Base-by-base conservation (phyloP, 345 rosid species). In the Luvunga scandens region DNA sequence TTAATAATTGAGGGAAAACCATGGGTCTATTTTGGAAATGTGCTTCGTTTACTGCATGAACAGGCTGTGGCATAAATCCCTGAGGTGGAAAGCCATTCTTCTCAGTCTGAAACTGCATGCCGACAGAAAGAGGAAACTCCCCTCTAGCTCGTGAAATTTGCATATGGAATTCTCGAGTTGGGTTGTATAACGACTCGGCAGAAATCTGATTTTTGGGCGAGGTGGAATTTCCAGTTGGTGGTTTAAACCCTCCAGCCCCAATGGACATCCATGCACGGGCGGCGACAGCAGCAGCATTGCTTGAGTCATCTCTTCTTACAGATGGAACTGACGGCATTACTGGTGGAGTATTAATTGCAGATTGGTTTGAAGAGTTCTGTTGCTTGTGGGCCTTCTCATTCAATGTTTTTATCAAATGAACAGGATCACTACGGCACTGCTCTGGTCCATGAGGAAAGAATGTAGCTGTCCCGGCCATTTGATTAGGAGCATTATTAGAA, bases 231-330 rank as follows among this genome's bases (percentile, higher is more conserved):
- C 91, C 98, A 25, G 72, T 63, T 4, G 84, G 69, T 68, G 83
- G 92, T 84, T 80, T 90, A 59, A 81, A 83, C 21, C 93, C 93
- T 73, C 88, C 93, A 38, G 92, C 88, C 64, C 96, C 98, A 68
- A 92, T 74, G 14, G 96, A 92, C 97, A 93, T 95, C 97, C 97
- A 93, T 7, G 92, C 97, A 34, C 93, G 79, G 63, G 98, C 92
- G 75, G 94, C 98, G 50, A 88, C 83, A 42, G 79, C 86, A 4
- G 94, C 86, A 74, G 92, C 97, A 85, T 88, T 92, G 83, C 81
- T 81, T 6, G 91, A 80, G 80, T 87, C 95, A 77, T 90, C 89
- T 83, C 81, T 75, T 88, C 88, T 84, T 63, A 62, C 57, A 30
- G 91, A 76, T 45, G 88, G 84, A 81, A 82, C 81, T 18, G 90